Percentiles rank a stretch among this genome's conserved stretches.
phyloP scores from a whole-genome alignment of 768 basidiomycete species.

The Leccinum subtestaceum region DNA sequence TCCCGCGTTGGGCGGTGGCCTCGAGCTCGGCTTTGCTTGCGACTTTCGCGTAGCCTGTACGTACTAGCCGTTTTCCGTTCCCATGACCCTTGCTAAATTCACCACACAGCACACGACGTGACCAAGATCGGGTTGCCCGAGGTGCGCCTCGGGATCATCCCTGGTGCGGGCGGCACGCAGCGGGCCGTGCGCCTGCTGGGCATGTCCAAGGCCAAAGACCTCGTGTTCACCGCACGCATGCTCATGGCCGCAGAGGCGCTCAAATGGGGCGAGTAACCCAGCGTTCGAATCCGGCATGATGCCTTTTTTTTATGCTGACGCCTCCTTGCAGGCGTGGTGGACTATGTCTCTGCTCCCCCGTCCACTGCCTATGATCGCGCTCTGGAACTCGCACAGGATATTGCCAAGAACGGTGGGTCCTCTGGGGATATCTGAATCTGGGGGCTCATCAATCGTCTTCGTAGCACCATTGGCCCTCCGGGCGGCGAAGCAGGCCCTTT shows the following conservation, averaged over 20 bases:
- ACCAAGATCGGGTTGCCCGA: slow-evolving; percentile 90
- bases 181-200: slow-evolving; percentile 76
- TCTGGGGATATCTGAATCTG: neutral
- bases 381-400: slow-evolving; percentile 63
- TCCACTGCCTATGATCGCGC: slow-evolving; percentile 66
- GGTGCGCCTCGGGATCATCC: slow-evolving; percentile 77
- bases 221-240: slow-evolving; percentile 79
- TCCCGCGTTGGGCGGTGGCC: slow-evolving; percentile 89
- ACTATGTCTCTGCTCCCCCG: slow-evolving; percentile 69
- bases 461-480: slow-evolving; percentile 81
- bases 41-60: slow-evolving; percentile 87
- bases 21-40: slow-evolving; percentile 84
- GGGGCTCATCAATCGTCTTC: neutral
- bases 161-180: slow-evolving; percentile 89
- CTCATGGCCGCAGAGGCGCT: slow-evolving; percentile 66
- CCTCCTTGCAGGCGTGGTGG: slow-evolving; percentile 62
- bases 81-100: neutral
- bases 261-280: slow-evolving; percentile 55
- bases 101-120: slow-evolving; percentile 51
- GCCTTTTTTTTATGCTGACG: slow-evolving; percentile 1
- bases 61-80: slow-evolving; percentile 13
- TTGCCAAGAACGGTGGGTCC: slow-evolving; percentile 59
- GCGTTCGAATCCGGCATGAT: neutral
- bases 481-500: slow-evolving; percentile 87
- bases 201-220: slow-evolving; percentile 75